These are phyloP conservation scores for Melanopsichium pennsylvanicum DNA, from an alignment of 1,284 basidiomycete species.

Conservation along the genomic window DNA sequence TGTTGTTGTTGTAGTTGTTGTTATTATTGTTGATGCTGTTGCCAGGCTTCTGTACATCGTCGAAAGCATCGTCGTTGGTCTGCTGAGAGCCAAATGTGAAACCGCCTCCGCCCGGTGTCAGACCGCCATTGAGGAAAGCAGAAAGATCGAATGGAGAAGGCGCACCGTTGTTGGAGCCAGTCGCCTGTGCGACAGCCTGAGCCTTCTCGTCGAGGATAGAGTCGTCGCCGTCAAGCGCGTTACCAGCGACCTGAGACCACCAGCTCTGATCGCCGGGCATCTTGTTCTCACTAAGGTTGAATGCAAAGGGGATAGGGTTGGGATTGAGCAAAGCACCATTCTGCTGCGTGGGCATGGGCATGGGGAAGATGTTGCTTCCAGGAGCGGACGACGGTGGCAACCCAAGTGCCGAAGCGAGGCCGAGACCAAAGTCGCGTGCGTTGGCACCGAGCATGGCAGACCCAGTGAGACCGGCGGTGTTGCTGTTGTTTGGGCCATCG, in stretches of 20 bases:
- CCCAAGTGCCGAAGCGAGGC: constrained; percentile 28
- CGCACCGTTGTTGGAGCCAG: constrained; percentile 28
- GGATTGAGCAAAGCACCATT: constrained; percentile 61
- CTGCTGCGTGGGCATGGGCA: constrained; percentile 56
- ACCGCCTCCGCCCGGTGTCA: constrained; percentile 48
- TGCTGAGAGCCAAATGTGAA: constrained; percentile 37
- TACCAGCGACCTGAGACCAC: constrained; percentile 56
- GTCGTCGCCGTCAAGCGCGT: constrained; percentile 44
- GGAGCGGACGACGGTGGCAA: constrained; percentile 21
- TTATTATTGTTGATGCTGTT: neutral
- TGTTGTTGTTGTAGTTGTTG: constrained; percentile 12
- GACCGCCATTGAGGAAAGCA: constrained; percentile 56
- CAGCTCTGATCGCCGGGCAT: constrained; percentile 51
- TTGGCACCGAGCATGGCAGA: constrained; percentile 51
- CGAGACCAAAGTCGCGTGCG: constrained; percentile 40
- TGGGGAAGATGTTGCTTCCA: constrained; percentile 44
- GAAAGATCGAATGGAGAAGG: constrained; percentile 55
- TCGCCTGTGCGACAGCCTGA: constrained; percentile 53
- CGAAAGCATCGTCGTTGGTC: constrained; percentile 10
- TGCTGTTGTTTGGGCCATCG: constrained; percentile 5
- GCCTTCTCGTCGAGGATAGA: constrained; percentile 58
- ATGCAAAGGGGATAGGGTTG: constrained; percentile 60
- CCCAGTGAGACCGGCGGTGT: constrained; percentile 17
- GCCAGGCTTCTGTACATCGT: constrained; percentile 13
- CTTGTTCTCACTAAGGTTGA: constrained; percentile 57